Evolutionary conservation across 2,329 filamentous ascomycete species (phyloP).

Genomic region (Trichophyton equinum): DNA sequence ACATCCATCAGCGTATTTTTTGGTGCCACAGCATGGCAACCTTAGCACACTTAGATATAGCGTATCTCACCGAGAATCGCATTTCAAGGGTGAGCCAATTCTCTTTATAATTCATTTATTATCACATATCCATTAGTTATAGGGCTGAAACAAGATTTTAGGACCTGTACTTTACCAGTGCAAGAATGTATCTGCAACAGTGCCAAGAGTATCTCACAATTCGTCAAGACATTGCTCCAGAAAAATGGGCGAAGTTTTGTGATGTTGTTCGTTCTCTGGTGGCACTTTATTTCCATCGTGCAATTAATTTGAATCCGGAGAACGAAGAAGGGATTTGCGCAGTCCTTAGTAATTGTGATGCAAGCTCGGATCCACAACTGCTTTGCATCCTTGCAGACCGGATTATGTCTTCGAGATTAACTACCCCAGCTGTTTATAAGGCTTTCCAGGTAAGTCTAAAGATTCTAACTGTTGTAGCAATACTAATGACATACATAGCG

Average conservation of each 20-base stretch:
- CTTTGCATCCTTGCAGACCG: not conserved
- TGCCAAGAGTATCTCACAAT: slow-evolving; percentile 47
- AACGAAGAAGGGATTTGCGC: not conserved
- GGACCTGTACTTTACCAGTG: slow-evolving; percentile 50
- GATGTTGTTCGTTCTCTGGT: not conserved
- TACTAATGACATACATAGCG: not conserved
- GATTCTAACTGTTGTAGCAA: not conserved
- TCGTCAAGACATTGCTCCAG: slow-evolving; percentile 41
- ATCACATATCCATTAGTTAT: no score
- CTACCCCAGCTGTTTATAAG: not conserved
- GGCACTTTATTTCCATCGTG: not conserved
- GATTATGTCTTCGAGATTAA: not conserved
- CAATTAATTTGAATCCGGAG: not conserved
- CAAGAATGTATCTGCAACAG: slow-evolving; percentile 43
- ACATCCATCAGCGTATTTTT: slow-evolving; percentile 48
- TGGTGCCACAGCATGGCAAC: slow-evolving; percentile 58
- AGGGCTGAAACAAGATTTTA: not conserved
- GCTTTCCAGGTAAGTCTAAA: not conserved
- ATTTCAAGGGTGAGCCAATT: no score
- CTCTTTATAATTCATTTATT: no score
- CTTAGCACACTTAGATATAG: slow-evolving; percentile 34
- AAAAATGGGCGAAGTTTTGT: slow-evolving; percentile 42
- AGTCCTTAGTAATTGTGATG: not conserved
- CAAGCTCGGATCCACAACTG: not conserved
- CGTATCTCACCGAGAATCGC: no score